Evolutionary conservation across 1,284 basidiomycete species (phyloP).

Genomic region (Irpex sp.): DNA sequence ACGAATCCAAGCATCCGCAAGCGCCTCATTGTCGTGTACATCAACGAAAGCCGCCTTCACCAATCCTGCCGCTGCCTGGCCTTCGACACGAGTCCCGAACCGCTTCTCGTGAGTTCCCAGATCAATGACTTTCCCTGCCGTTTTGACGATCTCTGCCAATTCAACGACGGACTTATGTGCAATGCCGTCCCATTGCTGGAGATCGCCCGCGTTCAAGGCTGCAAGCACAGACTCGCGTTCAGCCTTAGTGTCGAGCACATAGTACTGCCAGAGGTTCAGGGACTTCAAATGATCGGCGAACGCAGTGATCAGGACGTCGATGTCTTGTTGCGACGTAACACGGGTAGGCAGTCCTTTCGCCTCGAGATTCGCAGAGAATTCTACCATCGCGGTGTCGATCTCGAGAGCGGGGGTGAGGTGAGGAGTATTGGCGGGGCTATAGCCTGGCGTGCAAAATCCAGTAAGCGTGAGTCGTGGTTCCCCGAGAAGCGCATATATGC

Average conservation of each 20-base stretch:
- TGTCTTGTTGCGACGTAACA: conserved; percentile 63
- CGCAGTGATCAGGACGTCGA: conserved; percentile 62
- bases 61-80: conserved; percentile 60
- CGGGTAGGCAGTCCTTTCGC: conserved; percentile 69
- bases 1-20: conserved; percentile 70
- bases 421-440: conserved; percentile 84
- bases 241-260: conserved; percentile 72
- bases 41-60: conserved; percentile 67
- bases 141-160: conserved; percentile 61
- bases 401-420: conserved; percentile 87
- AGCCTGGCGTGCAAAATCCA: conserved; percentile 51
- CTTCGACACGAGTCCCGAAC: conserved; percentile 64
- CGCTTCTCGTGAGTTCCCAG: conserved; percentile 61
- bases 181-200: conserved; percentile 57
- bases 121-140: conserved; percentile 52
- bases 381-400: conserved; percentile 80
- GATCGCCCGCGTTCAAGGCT: conserved; percentile 42
- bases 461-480: no score
- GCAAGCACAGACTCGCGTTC: conserved; percentile 54
- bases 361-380: conserved; percentile 69
- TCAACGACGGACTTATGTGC: conserved; percentile 60
- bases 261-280: conserved; percentile 88
- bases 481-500: conserved; percentile 14
- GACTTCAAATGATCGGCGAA: conserved; percentile 61
- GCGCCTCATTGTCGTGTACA: conserved; percentile 45